Base-by-base conservation (phyloP, 495 filamentous ascomycete species). In the Podospora bellae-mahoneyi region DNA sequence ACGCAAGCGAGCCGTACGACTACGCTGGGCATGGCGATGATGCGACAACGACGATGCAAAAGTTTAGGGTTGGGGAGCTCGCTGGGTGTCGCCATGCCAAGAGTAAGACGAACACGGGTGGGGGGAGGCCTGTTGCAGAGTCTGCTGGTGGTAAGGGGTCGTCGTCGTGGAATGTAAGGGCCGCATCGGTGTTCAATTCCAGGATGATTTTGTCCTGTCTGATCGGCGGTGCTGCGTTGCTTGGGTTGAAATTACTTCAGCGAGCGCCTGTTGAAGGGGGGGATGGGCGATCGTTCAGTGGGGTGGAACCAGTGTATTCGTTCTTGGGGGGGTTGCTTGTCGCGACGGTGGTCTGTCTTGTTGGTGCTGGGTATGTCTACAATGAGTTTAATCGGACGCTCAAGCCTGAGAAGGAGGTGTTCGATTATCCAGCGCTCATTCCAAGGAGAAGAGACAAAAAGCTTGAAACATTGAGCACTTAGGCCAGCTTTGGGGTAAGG, bases 21-120 rank as follows among this genome's bases (percentile, higher is more conserved):
- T 82, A 89, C 69, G 80, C 84, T 2, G 86, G 87, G 59, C 87
- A 88, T 48, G 85, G 86, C 20, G 82, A 84, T 58, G 86, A 85
- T 62, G 83, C 83, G 39, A 69, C 58, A 67, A 76, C 79, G 19
- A 71, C 27, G 18, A 67, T 67, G 66, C 13, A 7, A 26, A 44
- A 62, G 60, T 62, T 62, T 28, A 34, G 20, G 16, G 60, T 62
- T 39, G 60, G 60, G 15, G 6, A 7, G 16, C 60, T 62, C n/a
- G 27, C 28, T 5, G 60, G 60, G 15, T 32, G 1, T 18, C 55
- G 3, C 55, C 7, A 58, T 19, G n/a, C 6, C 18, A 58, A 18
- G 55, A 58, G 18, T 2, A 16, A 6, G 19, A 20, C 16, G 0
- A 1, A 10, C 34, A 39, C 6, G 5, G 34, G 34, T 39, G 6